Conservation (phyloP, 495 filamentous ascomycete genomes). For the Penicillium lividum region DNA sequence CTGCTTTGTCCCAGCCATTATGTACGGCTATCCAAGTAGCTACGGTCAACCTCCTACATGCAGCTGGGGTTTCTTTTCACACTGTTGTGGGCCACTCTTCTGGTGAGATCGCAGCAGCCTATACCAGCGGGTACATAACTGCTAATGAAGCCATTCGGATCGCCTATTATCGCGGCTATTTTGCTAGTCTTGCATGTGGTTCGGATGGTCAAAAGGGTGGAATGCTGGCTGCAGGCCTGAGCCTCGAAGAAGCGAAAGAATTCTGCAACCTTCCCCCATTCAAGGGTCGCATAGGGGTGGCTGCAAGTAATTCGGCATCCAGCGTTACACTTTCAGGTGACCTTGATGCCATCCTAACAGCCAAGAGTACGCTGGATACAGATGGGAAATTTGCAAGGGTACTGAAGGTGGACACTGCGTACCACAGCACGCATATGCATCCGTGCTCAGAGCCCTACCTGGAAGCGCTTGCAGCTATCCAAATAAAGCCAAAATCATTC, state of each 20-base stretch:
- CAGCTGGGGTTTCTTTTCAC: conserved; percentile 3
- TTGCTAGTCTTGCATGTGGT: not conserved
- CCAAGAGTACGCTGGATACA: conserved; percentile 12
- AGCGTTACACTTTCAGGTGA: conserved; percentile 39
- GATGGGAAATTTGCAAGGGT: conserved; percentile 28
- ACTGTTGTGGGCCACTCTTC: conserved; percentile 33
- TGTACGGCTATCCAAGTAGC: conserved; percentile 33
- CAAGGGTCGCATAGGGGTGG: conserved; percentile 16
- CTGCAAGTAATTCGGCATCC: conserved; percentile 28
- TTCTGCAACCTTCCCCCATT: conserved; percentile 16
- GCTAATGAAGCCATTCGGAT: conserved; percentile 42
- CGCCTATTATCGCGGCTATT: conserved; percentile 52
- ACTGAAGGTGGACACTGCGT: conserved; percentile 24
- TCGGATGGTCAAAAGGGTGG: conserved; percentile 14
- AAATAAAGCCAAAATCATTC: too few relatives aligned
- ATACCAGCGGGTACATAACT: conserved; percentile 25
- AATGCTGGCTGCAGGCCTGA: conserved; percentile 61
- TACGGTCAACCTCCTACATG: conserved; percentile 23
- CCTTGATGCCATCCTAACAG: conserved; percentile 26
- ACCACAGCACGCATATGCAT: conserved; percentile 14
- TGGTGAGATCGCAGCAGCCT: conserved; percentile 37
- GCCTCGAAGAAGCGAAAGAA: conserved; percentile 47
- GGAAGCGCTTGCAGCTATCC: too few relatives aligned
- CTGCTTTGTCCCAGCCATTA: conserved; percentile 41
- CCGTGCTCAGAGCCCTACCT: too few relatives aligned